Base-by-base conservation (phyloP, 345 rosid genomes). In the Barbarea vulgaris region DNA sequence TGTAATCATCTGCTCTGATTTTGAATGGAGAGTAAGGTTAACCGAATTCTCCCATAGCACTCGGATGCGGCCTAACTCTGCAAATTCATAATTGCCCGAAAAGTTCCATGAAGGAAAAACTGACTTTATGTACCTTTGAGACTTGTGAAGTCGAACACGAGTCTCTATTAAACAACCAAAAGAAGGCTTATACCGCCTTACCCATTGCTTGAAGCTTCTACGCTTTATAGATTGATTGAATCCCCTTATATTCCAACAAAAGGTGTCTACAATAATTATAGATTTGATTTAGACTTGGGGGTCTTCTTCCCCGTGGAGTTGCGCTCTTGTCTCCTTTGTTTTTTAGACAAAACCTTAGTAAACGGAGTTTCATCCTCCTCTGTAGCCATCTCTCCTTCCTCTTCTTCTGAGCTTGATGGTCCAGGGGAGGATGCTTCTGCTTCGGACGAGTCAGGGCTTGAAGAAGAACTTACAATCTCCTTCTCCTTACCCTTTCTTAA, bases 11-110 rank as follows among this genome's bases (percentile, higher is more conserved):
- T 41, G 47, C 15, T 14, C 17, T 0, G 47, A 41, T 1, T 41
- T 41, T 0, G 17, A 41, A 1, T 12, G n/a, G 1, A 41, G 4
- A 0, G 6, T 0, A 0, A 41, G 7, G 0, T 5, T 1, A 5
- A 41, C 7, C 0, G 17, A 13, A 3, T 1, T 1, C 0, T 41
- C 17, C 47, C 47, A 41, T 0, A 41, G 1, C 0, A 41, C 47
- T 17, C 47, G 13, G 1, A 41, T 41, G 0, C 47, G 6, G 1
- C 47, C 47, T 14, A n/a, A n/a, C n/a, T n/a, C n/a, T n/a, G n/a
- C n/a, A n/a, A n/a, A n/a, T n/a, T n/a, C n/a, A n/a, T n/a, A 41
- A 17, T 41, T 41, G 0, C 17, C 47, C 6, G 4, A 5, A 41
- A 41, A 41, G 2, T 4, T 41, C 47, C 17, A 41, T 0, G 1